phyloP scores from a whole-genome alignment of 306 rosid genomes.

The Dryas drummondii region DNA sequence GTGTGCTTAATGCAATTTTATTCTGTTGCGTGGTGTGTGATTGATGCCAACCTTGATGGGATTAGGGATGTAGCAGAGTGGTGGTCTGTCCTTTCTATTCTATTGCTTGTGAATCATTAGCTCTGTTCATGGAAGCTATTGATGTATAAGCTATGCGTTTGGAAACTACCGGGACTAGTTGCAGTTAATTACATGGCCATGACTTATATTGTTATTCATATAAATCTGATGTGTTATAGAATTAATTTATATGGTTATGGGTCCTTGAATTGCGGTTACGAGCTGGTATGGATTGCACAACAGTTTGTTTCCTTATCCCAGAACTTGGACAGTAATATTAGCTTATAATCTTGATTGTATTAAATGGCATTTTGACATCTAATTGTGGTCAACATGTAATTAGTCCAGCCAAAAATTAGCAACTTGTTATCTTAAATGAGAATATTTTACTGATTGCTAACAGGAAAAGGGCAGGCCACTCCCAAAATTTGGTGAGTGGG shows the following conservation, averaged over 20 bases:
- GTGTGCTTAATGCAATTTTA: background rate
- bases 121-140: background rate
- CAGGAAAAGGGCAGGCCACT: slow-evolving; percentile 97
- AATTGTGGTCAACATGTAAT: background rate
- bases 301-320: background rate
- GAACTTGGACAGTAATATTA: background rate
- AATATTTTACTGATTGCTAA: slow-evolving; percentile 11
- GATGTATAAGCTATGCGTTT: background rate
- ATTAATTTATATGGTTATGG: background rate
- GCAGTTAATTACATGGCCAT: background rate
- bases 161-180: background rate
- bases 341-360: background rate
- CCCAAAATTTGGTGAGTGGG: slow-evolving; percentile 99
- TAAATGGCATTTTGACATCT: background rate
- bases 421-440: background rate
- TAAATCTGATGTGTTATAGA: background rate
- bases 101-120: background rate
- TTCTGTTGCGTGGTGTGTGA: background rate
- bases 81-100: background rate
- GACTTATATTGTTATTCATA: background rate
- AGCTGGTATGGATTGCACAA: background rate
- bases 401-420: background rate
- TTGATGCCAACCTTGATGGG: slow-evolving; percentile 4
- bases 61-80: background rate
- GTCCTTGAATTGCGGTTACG: background rate